Evolutionary conservation across 2,329 filamentous ascomycete genomes (phyloP), one percentile per base, ranked within the genome.

Genomic region (Cercospora sojina): DNA sequence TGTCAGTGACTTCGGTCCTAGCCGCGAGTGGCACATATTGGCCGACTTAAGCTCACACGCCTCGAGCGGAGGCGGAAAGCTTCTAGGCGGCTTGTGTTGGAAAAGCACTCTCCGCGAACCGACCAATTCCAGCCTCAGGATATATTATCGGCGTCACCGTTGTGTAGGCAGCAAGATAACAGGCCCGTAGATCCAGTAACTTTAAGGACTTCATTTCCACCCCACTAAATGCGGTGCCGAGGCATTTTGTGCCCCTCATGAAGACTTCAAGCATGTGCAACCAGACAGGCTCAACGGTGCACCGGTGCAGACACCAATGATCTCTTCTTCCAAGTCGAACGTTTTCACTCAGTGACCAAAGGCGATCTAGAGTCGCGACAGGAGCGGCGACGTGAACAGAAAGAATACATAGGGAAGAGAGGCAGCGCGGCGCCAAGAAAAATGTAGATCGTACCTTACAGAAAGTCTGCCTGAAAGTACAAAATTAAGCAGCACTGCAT

Each of bases 141-240:
- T 32, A 31, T 18, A 10, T 18, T 57, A 27, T 56, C 32, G 31
- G n/a, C 47, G 32, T 38, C 8, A 13, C 23, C 60, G 25, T 23
- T 56, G n/a, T 51, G 13, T 23, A 63, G 60, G 60, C 60, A 63
- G 60, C 60, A 63, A 35, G 41, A 63, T 62, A 53, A 16, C 43
- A 35, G 53, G 27, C 38, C 4, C 12, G 41, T 61, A 47, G 32
- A 63, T 53, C 31, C 29, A 20, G 25, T 31, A 32, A n/a, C n/a
- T n/a, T n/a, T n/a, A n/a, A 29, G 27, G 16, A 32, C 31, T 57
- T 47, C 32, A 63, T 43, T 43, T 55, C 32, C 47, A 55, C 29
- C 43, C 60, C 49, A 35, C 47, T 38, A 23, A 55, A 56, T 25
- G 43, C 49, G 29, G 60, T 55, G 60, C 60, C 60, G 60, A 63